These are phyloP conservation scores for Neonectria ditissima DNA, from an alignment of 2,329 filamentous ascomycete species.

Conservation along the genomic window DNA sequence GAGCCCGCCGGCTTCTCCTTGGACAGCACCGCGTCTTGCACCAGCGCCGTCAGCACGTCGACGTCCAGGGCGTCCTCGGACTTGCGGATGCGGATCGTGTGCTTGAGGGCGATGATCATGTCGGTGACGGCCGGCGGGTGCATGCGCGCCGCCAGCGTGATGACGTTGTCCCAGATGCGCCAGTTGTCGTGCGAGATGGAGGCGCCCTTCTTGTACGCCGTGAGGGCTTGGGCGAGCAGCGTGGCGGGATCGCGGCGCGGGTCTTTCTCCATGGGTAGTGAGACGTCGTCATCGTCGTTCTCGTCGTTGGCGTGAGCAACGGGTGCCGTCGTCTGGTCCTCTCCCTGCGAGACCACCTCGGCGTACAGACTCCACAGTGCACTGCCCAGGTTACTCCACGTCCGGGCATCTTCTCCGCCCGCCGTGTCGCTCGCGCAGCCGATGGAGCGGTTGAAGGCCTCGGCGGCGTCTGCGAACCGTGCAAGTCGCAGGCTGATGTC, in stretches of 20 bases:
- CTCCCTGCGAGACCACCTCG: conserved; percentile 59
- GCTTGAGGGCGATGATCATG: conserved; percentile 78
- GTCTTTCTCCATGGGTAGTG: conserved; percentile 38
- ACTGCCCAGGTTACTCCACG: conserved; percentile 94
- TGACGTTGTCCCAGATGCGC: conserved; percentile 96
- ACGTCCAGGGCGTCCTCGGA: conserved; percentile 84
- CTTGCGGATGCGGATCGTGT: conserved; percentile 80
- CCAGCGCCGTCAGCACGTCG: conserved; percentile 76
- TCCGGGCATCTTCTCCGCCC: conserved; percentile 89
- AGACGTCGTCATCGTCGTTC: conserved; percentile 43
- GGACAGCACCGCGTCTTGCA: conserved; percentile 74
- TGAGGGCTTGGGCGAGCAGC: conserved; percentile 79
- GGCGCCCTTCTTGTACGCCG: conserved; percentile 89
- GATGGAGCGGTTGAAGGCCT: conserved; percentile 86
- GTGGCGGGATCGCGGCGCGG: conserved; percentile 64
- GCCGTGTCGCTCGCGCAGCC: conserved; percentile 68
- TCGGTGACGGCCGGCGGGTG: conserved; percentile 80
- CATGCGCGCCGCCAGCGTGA: conserved; percentile 85
- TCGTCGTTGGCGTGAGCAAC: conserved; percentile 39
- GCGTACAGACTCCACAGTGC: conserved; percentile 79
- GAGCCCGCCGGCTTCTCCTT: conserved; percentile 49
- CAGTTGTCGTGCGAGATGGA: conserved; percentile 85
- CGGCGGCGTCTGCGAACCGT: conserved; percentile 81
- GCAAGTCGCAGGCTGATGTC: conserved; percentile 86
- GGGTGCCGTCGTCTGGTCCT: conserved; percentile 41